Percentiles rank a stretch among this genome's conserved stretches.
These are phyloP conservation scores for Metschnikowia noctiluminum DNA, from an alignment of 805 yeast genomes.

Conservation along the genomic window DNA sequence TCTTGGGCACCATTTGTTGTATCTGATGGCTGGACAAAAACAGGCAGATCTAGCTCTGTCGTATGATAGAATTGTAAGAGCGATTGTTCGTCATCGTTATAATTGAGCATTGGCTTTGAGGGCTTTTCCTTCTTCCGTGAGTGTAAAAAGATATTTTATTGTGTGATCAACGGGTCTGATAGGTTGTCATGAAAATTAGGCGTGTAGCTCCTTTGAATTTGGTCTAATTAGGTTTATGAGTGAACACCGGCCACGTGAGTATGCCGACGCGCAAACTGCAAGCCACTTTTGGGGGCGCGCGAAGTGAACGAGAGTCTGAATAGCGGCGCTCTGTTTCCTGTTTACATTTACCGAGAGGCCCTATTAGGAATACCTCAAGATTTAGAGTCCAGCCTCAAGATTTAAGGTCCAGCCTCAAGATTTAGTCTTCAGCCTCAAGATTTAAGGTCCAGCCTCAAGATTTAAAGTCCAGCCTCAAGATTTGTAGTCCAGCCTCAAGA, in stretches of 20 bases:
- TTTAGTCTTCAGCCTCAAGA: too few species aligned
- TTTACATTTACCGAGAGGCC: too few species aligned
- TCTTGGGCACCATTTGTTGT: conserved; percentile 8
- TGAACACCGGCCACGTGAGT: too few species aligned
- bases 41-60: conserved; percentile 22
- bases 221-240: too few species aligned
- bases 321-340: background rate
- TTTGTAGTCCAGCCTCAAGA: too few species aligned
- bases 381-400: too few species aligned
- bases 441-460: too few species aligned
- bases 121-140: background rate
- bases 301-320: background rate
- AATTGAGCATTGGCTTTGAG: conserved; percentile 25
- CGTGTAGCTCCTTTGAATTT: too few species aligned
- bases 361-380: too few species aligned
- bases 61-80: conserved; percentile 31
- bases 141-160: too few species aligned
- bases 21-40: conserved; percentile 16
- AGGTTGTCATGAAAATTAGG: background rate
- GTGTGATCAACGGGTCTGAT: background rate
- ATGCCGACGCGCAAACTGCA: background rate
- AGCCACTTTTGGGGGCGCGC: background rate
- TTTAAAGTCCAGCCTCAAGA: too few species aligned
- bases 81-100: conserved; percentile 27
- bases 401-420: too few species aligned